Base-by-base conservation (phyloP, 331 rosid genomes). In the Malus hybrid region DNA sequence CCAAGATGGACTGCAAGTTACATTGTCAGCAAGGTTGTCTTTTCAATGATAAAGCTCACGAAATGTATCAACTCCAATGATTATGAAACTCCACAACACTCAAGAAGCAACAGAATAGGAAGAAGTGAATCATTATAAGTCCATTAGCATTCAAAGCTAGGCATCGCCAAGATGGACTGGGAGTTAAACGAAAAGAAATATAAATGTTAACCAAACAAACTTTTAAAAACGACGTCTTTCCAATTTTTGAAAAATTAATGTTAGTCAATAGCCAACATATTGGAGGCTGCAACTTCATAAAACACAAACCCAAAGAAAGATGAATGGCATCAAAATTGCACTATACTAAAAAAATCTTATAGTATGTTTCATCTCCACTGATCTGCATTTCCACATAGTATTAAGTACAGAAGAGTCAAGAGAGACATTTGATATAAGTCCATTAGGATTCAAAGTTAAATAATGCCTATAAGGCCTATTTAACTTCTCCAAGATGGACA, bases 91-190 rank as follows among this genome's bases (percentile, higher is more conserved):
- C 67, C 73, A 79, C 32, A 18, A 61, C 63, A 14, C 3, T 57
- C 36, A 61, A 72, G 39, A 70, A 77, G 36, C 32, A 56, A 80
- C 87, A 82, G 71, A 84, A 84, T 66, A 81, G 65, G 71, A 75
- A 22, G 66, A 18, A 81, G 81, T 13, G 82, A 72, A 42, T 81
- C 7, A 5, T 26, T 81, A 19, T 36, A 12, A 75, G 87, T 77
- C 78, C 89, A 82, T 87, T 81, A 77, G 86, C 87, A 82, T 79
- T 85, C 87, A 86, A 86, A 72, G 56, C 85, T 77, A 82, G 55
- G 57, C 83, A 60, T 39, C 1, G 70, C 89, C 91, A 86, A 84
- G 89, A 84, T 79, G 57, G 62, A 50, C 71, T 55, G 52, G 13
- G 15, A 34, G 6, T 53, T 16, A 42, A 6, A 52, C 1, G 19